Conservation (phyloP, 805 yeast genomes). For the Suhomyces prunicola region DNA sequence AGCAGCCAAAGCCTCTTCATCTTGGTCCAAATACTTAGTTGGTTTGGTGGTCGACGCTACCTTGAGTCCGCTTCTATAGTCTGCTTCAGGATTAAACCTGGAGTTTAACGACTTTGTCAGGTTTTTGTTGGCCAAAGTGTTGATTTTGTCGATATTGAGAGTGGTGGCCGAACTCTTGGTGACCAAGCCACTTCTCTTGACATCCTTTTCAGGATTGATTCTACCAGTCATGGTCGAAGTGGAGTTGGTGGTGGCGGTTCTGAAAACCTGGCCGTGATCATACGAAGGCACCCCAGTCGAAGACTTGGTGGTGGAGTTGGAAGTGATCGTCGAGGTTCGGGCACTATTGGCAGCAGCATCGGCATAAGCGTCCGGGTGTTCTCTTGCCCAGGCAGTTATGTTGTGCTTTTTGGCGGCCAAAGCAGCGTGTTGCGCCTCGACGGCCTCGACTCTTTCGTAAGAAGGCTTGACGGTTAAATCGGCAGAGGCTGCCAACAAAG, state of each 20-base stretch:
- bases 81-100: conserved; percentile 41
- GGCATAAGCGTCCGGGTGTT: conserved; percentile 43
- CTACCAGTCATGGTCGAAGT: conserved; percentile 44
- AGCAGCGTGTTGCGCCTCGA: conserved; percentile 68
- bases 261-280: conserved; percentile 28
- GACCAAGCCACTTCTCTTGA: conserved; percentile 33
- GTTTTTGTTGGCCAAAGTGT: conserved; percentile 35
- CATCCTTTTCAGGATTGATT: conserved; percentile 38
- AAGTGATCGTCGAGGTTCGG: conserved; percentile 11
- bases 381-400: conserved; percentile 49
- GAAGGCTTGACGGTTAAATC: conserved; percentile 59
- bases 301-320: conserved; percentile 8
- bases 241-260: conserved; percentile 38
- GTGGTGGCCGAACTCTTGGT: conserved; percentile 19
- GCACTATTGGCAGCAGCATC: conserved; percentile 45
- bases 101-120: conserved; percentile 38
- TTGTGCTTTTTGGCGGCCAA: conserved; percentile 41
- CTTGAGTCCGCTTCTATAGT: conserved; percentile 38
- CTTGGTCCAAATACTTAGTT: conserved; percentile 35
- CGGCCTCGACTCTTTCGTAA: conserved; percentile 55
- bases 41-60: conserved; percentile 8
- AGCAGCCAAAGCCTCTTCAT: conserved; percentile 48
- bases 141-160: conserved; percentile 35
- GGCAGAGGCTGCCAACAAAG: conserved; percentile 66
- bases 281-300: conserved; percentile 31